A percentile compares a stretch with the other conserved stretches of the same genome.
Evolutionary conservation across 208 protist species (phyloP).

Genomic region (Trypanosomatidae sp.): DNA sequence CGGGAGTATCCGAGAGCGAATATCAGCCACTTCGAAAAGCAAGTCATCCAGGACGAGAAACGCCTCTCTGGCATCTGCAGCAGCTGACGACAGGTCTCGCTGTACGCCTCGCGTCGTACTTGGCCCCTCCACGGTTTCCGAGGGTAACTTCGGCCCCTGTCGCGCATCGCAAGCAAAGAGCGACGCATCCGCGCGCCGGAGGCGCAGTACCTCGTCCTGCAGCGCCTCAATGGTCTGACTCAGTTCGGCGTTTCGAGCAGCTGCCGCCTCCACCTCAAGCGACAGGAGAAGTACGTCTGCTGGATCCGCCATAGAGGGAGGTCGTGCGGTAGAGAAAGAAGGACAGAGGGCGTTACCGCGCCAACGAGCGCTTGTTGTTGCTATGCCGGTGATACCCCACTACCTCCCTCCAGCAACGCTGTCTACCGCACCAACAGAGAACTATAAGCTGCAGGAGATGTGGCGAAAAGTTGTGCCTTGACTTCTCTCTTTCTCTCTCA

Average conservation of each 20-base stretch:
- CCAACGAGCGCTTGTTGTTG: not conserved
- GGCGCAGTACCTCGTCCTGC: conserved; percentile 23
- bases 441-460: not conserved
- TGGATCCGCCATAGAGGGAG: conserved; percentile 10
- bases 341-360: not conserved
- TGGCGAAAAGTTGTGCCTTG: not conserved
- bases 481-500: not conserved
- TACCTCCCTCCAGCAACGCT: not conserved
- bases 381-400: not conserved
- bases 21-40: conserved; percentile 31
- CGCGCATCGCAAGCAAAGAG: not conserved
- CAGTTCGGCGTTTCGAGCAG: conserved; percentile 69
- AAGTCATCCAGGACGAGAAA: conserved; percentile 28
- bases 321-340: not conserved
- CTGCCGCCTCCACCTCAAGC: conserved; percentile 73
- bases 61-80: conserved; percentile 13
- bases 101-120: not conserved
- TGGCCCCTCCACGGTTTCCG: not conserved
- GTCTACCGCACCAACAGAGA: not conserved
- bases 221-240: conserved; percentile 42
- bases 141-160: not conserved
- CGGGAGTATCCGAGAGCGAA: conserved; percentile 15
- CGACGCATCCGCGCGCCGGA: conserved; percentile 1
- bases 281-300: conserved; percentile 51
- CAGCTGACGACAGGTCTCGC: not conserved